Percentiles rank a stretch among this genome's conserved stretches.
Conservation (phyloP, 768 basidiomycete species). For the Mycena galopus region DNA sequence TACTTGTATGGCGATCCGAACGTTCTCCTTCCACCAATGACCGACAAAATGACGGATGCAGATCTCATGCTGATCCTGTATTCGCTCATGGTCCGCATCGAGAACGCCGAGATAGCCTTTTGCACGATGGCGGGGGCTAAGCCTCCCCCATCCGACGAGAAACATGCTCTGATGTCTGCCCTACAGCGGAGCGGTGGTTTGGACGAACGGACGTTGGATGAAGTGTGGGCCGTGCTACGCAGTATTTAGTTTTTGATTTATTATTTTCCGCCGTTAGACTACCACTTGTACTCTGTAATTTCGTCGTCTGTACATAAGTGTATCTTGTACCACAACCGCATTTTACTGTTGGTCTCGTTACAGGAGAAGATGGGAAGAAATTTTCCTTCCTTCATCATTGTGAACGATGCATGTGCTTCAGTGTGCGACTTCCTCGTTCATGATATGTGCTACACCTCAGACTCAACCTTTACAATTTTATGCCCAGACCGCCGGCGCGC, state of each 20-base stretch:
- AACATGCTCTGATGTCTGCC: slow-evolving; percentile 50
- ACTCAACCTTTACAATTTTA: too few relatives aligned
- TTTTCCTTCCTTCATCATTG: too few relatives aligned
- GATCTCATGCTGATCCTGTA: slow-evolving; percentile 85
- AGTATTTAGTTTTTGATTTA: slow-evolving; percentile 39
- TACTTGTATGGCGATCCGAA: slow-evolving; percentile 54
- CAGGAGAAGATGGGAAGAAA: too few relatives aligned
- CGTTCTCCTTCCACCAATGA: slow-evolving; percentile 75
- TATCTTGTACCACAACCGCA: slow-evolving; percentile 26
- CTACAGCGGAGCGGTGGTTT: slow-evolving; percentile 54
- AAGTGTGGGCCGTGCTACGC: slow-evolving; percentile 53
- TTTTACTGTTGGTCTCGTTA: background rate
- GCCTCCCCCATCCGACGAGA: slow-evolving; percentile 34
- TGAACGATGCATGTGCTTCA: too few relatives aligned
- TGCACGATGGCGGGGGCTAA: slow-evolving; percentile 43
- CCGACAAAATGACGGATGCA: slow-evolving; percentile 76
- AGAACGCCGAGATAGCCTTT: slow-evolving; percentile 71
- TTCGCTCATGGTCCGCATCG: slow-evolving; percentile 79
- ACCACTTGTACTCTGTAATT: slow-evolving; percentile 6
- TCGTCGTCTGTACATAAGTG: slow-evolving; percentile 23
- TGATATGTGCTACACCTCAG: too few relatives aligned
- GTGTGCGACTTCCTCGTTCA: too few relatives aligned
- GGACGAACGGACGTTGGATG: slow-evolving; percentile 63
- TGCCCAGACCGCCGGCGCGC: too few relatives aligned
- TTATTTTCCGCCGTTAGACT: slow-evolving; percentile 32